Evolutionary conservation across 2,329 filamentous ascomycete genomes (phyloP).

Genomic region (Fusarium buharicum): DNA sequence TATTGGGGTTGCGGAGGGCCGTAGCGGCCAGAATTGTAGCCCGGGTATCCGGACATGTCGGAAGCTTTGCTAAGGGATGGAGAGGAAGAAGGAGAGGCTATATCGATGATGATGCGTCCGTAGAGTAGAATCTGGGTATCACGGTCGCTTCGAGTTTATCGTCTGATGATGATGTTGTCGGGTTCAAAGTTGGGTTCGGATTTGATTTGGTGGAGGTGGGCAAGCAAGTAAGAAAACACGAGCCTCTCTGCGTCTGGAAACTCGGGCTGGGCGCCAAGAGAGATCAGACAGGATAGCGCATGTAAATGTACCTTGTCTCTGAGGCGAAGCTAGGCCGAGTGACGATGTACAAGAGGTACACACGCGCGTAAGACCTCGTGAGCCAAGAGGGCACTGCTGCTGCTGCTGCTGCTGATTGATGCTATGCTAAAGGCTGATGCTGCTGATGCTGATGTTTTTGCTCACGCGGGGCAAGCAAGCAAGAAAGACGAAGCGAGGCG

Average conservation of each 20-base stretch:
- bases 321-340: slow-evolving; percentile 17
- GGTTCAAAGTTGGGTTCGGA: slow-evolving; percentile 15
- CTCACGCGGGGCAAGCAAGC: slow-evolving; percentile 34
- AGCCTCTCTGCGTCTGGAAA: no score
- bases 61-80: slow-evolving; percentile 7
- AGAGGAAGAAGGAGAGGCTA: slow-evolving; percentile 1
- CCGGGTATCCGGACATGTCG: slow-evolving; percentile 72
- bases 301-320: slow-evolving; percentile 23
- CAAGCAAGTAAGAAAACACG: slow-evolving; percentile 22
- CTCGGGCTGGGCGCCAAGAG: slow-evolving; percentile 36
- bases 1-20: slow-evolving; percentile 50
- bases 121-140: background rate
- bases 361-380: slow-evolving; percentile 20
- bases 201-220: slow-evolving; percentile 24
- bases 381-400: slow-evolving; percentile 1
- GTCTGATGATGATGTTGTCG: slow-evolving; percentile 19
- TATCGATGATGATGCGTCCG: background rate
- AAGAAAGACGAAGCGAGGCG: background rate
- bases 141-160: slow-evolving; percentile 1
- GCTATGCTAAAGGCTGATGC: slow-evolving; percentile 13
- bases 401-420: slow-evolving; percentile 9
- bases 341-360: slow-evolving; percentile 19
- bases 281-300: slow-evolving; percentile 27
- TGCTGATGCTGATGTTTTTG: slow-evolving; percentile 14
- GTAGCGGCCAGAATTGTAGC: slow-evolving; percentile 62